phyloP scores from a whole-genome alignment of 495 filamentous ascomycete species.

The Neurospora tetraspora region DNA sequence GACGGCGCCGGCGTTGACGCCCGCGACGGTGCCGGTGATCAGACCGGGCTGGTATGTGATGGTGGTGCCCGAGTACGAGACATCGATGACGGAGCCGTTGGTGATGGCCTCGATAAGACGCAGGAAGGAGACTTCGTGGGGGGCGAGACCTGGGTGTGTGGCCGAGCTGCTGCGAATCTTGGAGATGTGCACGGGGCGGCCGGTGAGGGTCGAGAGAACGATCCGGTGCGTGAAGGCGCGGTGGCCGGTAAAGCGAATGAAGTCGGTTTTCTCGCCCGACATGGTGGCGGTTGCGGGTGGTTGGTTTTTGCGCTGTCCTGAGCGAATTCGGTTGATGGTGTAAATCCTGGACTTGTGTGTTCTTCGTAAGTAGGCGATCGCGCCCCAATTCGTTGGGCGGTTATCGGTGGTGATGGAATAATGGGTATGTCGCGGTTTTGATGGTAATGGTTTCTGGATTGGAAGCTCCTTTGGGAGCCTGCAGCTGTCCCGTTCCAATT shows the following conservation, averaged over 20 bases:
- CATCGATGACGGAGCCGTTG: conserved; percentile 89
- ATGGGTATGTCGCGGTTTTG: background rate
- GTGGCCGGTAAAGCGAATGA: conserved; percentile 65
- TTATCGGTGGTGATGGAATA: background rate
- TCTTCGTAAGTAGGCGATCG: background rate
- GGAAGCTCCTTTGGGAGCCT: background rate
- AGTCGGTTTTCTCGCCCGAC: conserved; percentile 36
- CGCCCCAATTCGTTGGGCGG: background rate
- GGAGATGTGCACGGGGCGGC: conserved; percentile 79
- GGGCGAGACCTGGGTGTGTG: conserved; percentile 75
- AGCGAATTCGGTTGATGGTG: background rate
- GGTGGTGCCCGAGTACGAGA: conserved; percentile 89
- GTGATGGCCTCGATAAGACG: conserved; percentile 90
- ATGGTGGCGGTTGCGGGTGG: conserved; percentile 16
- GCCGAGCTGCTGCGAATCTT: conserved; percentile 81
- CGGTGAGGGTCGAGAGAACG: conserved; percentile 83
- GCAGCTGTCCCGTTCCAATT: background rate
- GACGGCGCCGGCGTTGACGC: conserved; percentile 46
- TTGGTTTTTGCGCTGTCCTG: background rate
- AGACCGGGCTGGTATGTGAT: conserved; percentile 85
- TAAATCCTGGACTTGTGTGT: background rate
- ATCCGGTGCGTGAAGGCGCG: conserved; percentile 74
- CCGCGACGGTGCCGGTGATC: conserved; percentile 68
- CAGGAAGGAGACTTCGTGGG: conserved; percentile 90
- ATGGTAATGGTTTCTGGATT: background rate